A percentile compares a stretch with the other conserved stretches of the same genome.
Evolutionary conservation across 2,329 filamentous ascomycete species (phyloP).

Genomic region (Orbilia blumenaviensis): DNA sequence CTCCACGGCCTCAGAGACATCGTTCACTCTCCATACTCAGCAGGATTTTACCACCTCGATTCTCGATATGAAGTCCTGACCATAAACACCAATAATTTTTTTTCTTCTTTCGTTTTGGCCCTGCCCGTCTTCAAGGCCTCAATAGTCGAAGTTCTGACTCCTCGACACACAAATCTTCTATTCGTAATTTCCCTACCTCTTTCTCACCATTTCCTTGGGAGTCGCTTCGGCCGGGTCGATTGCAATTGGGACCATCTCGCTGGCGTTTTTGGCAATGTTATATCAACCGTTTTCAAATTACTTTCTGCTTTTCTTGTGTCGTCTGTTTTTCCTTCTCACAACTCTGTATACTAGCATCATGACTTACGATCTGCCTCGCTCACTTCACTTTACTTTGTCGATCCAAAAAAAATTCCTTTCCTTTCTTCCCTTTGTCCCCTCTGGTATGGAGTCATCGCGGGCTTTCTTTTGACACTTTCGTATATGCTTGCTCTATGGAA

Average conservation of each 20-base stretch:
- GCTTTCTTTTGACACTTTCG: constrained; percentile 9
- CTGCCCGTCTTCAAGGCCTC: background rate
- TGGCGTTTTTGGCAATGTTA: constrained; percentile 46
- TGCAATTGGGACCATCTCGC: constrained; percentile 54
- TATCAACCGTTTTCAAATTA: background rate
- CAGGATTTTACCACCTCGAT: background rate
- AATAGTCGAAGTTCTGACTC: background rate
- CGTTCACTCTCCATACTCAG: background rate
- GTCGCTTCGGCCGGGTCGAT: constrained; percentile 54
- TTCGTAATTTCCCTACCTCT: constrained; percentile 29
- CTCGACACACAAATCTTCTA: constrained; percentile 10
- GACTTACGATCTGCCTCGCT: constrained; percentile 42
- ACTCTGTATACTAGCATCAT: constrained; percentile 52
- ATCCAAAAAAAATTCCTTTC: constrained; percentile 14
- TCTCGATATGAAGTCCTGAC: background rate
- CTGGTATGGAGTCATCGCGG: constrained; percentile 53
- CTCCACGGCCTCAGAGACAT: constrained; percentile 1
- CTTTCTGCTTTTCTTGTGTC: background rate
- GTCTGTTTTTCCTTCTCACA: constrained; percentile 12
- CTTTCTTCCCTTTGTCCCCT: constrained; percentile 52
- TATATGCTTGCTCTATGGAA: background rate
- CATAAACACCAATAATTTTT: background rate
- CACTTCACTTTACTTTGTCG: constrained; percentile 22
- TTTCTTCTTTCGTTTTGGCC: background rate
- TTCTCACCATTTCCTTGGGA: constrained; percentile 46